Evolutionary conservation across 2,329 filamentous ascomycete species (phyloP), one percentile per base, ranked within the genome.

Genomic region (Pyricularia sp.): DNA sequence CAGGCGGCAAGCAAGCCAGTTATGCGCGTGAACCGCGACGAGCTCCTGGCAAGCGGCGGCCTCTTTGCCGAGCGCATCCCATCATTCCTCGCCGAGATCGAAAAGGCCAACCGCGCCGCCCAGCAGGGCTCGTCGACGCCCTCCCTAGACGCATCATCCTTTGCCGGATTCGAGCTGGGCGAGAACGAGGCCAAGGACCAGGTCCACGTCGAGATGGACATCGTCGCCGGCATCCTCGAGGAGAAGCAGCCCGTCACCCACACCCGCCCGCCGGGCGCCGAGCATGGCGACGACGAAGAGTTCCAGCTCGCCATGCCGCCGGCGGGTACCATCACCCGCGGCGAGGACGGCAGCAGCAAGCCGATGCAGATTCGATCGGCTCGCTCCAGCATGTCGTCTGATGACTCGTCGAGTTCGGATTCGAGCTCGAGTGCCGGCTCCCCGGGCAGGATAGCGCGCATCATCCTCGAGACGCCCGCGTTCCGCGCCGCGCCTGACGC

Each of bases 71-170:
- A 63, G 55, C 66, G 64, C 1, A 69, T 75, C 7, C 74, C 74
- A n/a, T 73, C 73, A 67, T 75, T 75, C 64, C 68, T 75, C 11
- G 70, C 71, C 20, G 72, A 73, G 70, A 68, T 75, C 2, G 17
- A 30, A n/a, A 25, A 50, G 30, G 17, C 26, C 14, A n/a, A 23
- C 25, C 6, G 20, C 65, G 36, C 33, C 9, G 33, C 12, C 12
- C 33, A 36, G 33, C 50, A 63, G 20, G 30, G n/a, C 23, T n/a
- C 50, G 70, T 70, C 42, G 65, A 65, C n/a, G 69, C 67, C n/a
- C 70, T 67, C 61, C 65, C 9, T 14, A 23, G 28, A 20, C 26
- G 20, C 61, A 28, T 3, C n/a, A 2, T 4, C n/a, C 58, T 26
- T 23, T 61, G 11, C 58, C n/a, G 25, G 59, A 25, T 68, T 74